Conservation (phyloP, 176 grass and related monocot genomes). For the Hsuehochloa calcarea region DNA sequence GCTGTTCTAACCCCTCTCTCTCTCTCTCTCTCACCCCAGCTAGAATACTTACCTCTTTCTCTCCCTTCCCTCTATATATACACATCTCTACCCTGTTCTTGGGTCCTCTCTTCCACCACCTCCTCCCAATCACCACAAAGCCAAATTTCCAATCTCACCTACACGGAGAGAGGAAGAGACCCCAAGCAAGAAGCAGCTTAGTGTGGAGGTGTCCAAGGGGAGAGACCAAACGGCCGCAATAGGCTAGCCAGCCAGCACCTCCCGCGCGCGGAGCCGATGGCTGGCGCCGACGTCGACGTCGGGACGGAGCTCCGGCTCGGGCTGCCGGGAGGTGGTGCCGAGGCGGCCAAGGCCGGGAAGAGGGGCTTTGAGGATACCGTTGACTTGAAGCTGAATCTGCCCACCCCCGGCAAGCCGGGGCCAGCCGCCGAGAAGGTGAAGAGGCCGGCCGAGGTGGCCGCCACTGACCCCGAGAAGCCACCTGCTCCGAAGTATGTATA, state of each 20-base stretch:
- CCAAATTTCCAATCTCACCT: conserved; percentile 17
- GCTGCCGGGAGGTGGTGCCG: conserved; percentile 72
- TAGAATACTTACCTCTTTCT: conserved; percentile 31
- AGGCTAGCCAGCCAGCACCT: conserved; percentile 39
- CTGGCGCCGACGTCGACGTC: conserved; percentile 61
- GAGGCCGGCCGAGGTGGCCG: conserved; percentile 38
- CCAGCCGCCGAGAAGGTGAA: conserved; percentile 48
- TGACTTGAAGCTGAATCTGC: conserved; percentile 81
- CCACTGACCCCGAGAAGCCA: conserved; percentile 69
- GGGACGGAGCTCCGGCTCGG: conserved; percentile 95
- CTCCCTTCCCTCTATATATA: conserved; percentile 34
- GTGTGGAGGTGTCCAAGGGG: conserved; percentile 7
- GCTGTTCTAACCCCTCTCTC: conserved; percentile 24
- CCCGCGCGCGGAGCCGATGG: conserved; percentile 48
- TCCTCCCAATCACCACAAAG: not conserved
- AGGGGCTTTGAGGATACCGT: conserved; percentile 82
- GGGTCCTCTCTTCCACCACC: conserved; percentile 44
- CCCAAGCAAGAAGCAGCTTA: not conserved
- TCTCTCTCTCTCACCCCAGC: conserved; percentile 37
- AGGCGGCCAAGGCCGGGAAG: conserved; percentile 62
- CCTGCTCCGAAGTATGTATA: conserved; percentile 68
- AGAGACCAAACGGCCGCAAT: conserved; percentile 11
- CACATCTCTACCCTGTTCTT: conserved; percentile 20
- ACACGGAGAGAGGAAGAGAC: conserved; percentile 12
- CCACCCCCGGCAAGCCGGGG: conserved; percentile 48